phyloP scores from a whole-genome alignment of 768 basidiomycete species.

The Suillus cothurnatus region DNA sequence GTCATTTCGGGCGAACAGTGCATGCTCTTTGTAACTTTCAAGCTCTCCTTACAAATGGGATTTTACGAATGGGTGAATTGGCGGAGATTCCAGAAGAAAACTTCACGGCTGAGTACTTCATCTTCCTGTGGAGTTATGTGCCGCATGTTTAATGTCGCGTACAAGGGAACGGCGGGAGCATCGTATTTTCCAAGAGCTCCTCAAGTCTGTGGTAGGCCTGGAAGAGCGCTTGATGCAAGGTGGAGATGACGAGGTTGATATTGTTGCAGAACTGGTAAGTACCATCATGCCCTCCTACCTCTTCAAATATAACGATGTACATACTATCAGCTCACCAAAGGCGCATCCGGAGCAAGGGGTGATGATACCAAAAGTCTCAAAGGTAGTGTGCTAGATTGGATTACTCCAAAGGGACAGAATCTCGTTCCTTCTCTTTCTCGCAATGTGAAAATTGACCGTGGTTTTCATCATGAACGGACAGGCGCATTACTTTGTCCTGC shows the following conservation, averaged over 20 bases:
- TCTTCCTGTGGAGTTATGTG: neutral
- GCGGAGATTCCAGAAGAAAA: neutral
- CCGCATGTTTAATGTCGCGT: neutral
- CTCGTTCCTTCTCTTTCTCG: conserved; percentile 9
- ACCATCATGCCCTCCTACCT: accelerated
- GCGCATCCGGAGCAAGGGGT: conserved; percentile 19
- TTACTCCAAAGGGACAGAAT: conserved; percentile 20
- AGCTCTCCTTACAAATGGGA: neutral
- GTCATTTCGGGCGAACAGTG: neutral
- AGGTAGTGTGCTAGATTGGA: conserved; percentile 26
- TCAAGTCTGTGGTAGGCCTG: conserved; percentile 17
- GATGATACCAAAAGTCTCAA: conserved; percentile 23
- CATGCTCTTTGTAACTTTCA: neutral
- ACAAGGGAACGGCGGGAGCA: conserved; percentile 19
- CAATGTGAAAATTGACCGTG: conserved; percentile 18
- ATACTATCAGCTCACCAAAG: conserved; percentile 13
- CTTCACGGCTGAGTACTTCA: neutral
- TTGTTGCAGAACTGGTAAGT: conserved; percentile 21
- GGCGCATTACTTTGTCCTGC: conserved; percentile 25
- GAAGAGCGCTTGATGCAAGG: conserved; percentile 17
- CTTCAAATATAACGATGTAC: neutral
- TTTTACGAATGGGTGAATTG: neutral
- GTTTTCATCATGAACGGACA: conserved; percentile 22
- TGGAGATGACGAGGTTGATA: conserved; percentile 17
- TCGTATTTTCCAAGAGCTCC: conserved; percentile 15